These are phyloP conservation scores for Circinella minor DNA, from an alignment of 371 early-diverging fungal genomes.

Conservation along the genomic window DNA sequence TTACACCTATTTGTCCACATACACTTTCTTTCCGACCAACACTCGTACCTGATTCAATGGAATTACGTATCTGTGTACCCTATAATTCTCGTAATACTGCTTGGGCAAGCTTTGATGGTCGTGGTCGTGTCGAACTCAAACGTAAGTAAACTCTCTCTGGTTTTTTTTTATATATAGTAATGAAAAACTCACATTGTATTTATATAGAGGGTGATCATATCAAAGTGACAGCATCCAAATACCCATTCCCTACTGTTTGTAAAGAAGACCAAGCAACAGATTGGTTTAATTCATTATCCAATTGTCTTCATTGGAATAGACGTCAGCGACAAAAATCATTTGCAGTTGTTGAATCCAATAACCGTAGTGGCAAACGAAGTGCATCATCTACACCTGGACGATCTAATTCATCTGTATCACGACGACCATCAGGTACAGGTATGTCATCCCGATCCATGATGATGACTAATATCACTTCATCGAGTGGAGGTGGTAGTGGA, in stretches of 20 bases:
- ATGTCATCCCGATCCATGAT: slow-evolving; percentile 12
- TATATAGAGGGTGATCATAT: slow-evolving; percentile 87
- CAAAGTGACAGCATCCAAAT: slow-evolving; percentile 80
- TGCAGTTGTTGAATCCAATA: slow-evolving; percentile 46
- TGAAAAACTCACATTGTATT: not conserved
- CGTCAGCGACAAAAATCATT: slow-evolving; percentile 76
- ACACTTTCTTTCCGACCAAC: slow-evolving; percentile 95
- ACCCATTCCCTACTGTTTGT: slow-evolving; percentile 88
- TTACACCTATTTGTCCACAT: slow-evolving; percentile 96
- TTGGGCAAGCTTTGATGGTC: slow-evolving; percentile 89
- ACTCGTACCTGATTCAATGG: slow-evolving; percentile 88
- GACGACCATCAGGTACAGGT: slow-evolving; percentile 7
- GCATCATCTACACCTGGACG: slow-evolving; percentile 5
- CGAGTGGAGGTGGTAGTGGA: not conserved
- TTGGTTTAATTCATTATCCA: slow-evolving; percentile 82
- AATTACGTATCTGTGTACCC: slow-evolving; percentile 76
- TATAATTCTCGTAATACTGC: slow-evolving; percentile 72
- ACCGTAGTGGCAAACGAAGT: slow-evolving; percentile 18
- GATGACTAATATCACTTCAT: slow-evolving; percentile 7
- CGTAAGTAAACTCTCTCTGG: slow-evolving; percentile 43
- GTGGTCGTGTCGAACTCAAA: slow-evolving; percentile 81
- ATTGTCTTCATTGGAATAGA: slow-evolving; percentile 86
- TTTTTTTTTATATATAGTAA: too few species aligned
- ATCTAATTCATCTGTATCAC: slow-evolving; percentile 3
- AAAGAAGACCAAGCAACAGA: slow-evolving; percentile 70